Base-by-base conservation (phyloP, 1,284 basidiomycete genomes). In the Ceratorhiza oryzae-sativae region DNA sequence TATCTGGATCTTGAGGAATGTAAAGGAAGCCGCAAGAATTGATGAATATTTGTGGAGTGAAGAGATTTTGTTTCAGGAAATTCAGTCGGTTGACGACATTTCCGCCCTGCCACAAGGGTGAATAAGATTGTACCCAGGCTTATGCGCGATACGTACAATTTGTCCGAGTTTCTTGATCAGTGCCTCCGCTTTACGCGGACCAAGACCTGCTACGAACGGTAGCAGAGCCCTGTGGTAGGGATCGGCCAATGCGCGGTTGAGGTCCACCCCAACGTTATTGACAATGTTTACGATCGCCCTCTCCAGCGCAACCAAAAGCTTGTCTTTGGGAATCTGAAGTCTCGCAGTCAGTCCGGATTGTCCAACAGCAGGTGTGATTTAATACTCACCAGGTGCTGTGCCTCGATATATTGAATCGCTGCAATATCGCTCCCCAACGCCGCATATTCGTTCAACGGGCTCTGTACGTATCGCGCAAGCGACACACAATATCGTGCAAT, bases 401-500 rank as follows among this genome's bases (percentile, higher is more conserved):
- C 88, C 53, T 94, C 91, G 73, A 92, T 88, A 76, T 94, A 92
- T 0, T 89, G 86, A 72, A 97, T 88, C 3, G 93, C 89, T 12
- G 88, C 83, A 70, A 98, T 87, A 80, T 97, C 93, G 5, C 85
- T 77, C 8, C 94, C 94, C 45, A 98, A 82, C 0, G 95, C 92
- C 25, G 93, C 92, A 79, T 93, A 96, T 79, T 97, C 96, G 78
- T 94, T 96, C 77, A 99, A 82, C 0, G 97, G 97, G 77, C 90
- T 97, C 80, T 99, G 97, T 10, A 88, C 86, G 79, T 97, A 99
- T 71, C 97, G 89, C 48, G 96, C 96, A 75, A 99, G 82, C 60
- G 93, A 98, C 56, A 99, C 86, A 76, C 97, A 98, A 79, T 98
- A 99, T 79, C 94, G 92, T n/a, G 90, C 92, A 60, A 92, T 89